Evolutionary conservation across 306 rosid genomes (phyloP), one percentile per base, ranked within the genome.

Genomic region (Pueraria montana): DNA sequence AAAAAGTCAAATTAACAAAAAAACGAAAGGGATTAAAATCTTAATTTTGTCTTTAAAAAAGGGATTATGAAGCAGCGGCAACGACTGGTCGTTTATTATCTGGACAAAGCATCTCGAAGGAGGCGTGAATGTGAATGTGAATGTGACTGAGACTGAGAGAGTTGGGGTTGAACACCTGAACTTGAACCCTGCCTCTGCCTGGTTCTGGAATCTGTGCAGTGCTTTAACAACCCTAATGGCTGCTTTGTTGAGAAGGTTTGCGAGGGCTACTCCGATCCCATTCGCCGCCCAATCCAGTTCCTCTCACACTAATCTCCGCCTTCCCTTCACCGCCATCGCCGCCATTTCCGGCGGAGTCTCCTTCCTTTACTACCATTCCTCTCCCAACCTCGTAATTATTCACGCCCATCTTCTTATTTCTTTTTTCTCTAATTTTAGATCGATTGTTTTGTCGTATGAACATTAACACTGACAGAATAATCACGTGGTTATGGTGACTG

Each of bases 331-430:
- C 48, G 94, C 97, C 0, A 58, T 91, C 34, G 97, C 97, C 6
- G 98, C 98, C 48, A 76, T 91, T 83, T 89, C 97, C 69, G 99
- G 97, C 66, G 99, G 95, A 79, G 17, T 87, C 84, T 96, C 99
- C 40, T 92, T 82, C 80, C 42, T 90, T 30, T 96, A 84, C 86
- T 90, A 81, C 83, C 79, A 67, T 34, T 90, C 97, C 67, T 87
- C 93, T 27, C 80, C 97, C 64, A 80, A 83, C 79, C 67, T 92
- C 83, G 99, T 96, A 91, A 17, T 65, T 71, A 42, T 26, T 63
- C 26, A 1, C 11, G 17, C 38, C 40, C 42, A 36, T 11, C 38
- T 64, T 67, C 30, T 17, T 36, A 8, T 4, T 59, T 34, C 8
- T 4, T 34, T 34, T 34, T 6, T 34, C n/a, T n/a, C n/a, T n/a